Base-by-base conservation (phyloP, 306 rosid species). In the Lagenaria siceraria region DNA sequence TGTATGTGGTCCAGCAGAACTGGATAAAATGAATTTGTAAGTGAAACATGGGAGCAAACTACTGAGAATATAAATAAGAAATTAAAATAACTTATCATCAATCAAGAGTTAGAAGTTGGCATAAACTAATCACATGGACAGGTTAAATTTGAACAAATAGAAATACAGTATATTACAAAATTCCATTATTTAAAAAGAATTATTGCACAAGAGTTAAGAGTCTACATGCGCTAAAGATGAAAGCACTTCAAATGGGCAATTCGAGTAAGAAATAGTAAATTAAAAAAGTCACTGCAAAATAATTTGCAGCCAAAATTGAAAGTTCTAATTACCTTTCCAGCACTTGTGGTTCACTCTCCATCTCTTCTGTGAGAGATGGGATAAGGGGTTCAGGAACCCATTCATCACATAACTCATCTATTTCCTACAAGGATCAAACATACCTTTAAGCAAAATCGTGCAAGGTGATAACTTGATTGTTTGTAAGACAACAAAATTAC, bases 361-460 rank as follows among this genome's bases (percentile, higher is more conserved):
- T 77, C 68, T 96, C 98, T 84, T 96, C 75, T 31, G 86, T 80
- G 68, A 96, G 76, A 38, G 90, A 79, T 77, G 99, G 96, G 84
- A 96, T 96, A 77, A 96, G 99, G 46, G 99, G 82, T 78, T 92
- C 98, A 25, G 96, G 99, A 82, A 83, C 91, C 99, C 99, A 96
- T 83, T 96, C 99, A 49, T 88, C 89, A 78, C 99, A 96, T 71
- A 96, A 72, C 80, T 96, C 98, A 42, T 96, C 97, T 76, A 86
- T 96, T 90, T 96, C 99, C 99, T 96, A 80, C 75, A 81, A 73
- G 40, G 25, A 71, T 36, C 40, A 52, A 43, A 72, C 31, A 78
- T 17, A 65, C 48, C 25, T 77, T 72, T 52, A 14, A 66, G 68
- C 55, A 78, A 49, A 17, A 22, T 49, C 25, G 75, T 17, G 69